These are phyloP conservation scores for Ceratocystis diversiconidia DNA, from an alignment of 2,329 filamentous ascomycete genomes.

Conservation along the genomic window DNA sequence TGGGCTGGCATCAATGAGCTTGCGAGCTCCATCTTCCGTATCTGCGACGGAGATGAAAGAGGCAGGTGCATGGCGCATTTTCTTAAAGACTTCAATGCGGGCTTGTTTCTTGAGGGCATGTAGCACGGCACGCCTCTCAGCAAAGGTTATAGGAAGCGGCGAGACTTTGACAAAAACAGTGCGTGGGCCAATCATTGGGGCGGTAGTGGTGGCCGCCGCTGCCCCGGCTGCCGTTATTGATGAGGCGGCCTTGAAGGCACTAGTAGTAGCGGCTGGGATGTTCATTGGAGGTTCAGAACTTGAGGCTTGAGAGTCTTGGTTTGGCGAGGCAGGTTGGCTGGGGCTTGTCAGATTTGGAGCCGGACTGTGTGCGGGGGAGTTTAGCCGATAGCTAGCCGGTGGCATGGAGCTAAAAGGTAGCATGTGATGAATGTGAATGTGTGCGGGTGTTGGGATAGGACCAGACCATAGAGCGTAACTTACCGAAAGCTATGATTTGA, in stretches of 20 bases:
- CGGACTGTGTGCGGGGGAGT: background rate
- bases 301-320: background rate
- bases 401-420: background rate
- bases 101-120: conserved; percentile 37
- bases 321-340: too few species aligned
- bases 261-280: background rate
- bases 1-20: conserved; percentile 33
- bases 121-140: conserved; percentile 41
- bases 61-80: conserved; percentile 31
- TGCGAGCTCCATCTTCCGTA: conserved; percentile 27
- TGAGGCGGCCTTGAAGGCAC: background rate
- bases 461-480: background rate
- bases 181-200: conserved; percentile 8
- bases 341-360: background rate
- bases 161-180: conserved; percentile 30
- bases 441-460: background rate
- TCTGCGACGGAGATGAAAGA: conserved; percentile 38
- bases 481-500: background rate
- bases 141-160: conserved; percentile 38
- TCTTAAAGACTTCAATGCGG: conserved; percentile 39
- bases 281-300: background rate
- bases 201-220: background rate
- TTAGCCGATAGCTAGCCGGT: conserved; percentile 9
- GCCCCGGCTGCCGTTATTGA: background rate
- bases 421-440: background rate